Base-by-base conservation (phyloP, 2,329 filamentous ascomycete genomes). In the Cercospora sp. region DNA sequence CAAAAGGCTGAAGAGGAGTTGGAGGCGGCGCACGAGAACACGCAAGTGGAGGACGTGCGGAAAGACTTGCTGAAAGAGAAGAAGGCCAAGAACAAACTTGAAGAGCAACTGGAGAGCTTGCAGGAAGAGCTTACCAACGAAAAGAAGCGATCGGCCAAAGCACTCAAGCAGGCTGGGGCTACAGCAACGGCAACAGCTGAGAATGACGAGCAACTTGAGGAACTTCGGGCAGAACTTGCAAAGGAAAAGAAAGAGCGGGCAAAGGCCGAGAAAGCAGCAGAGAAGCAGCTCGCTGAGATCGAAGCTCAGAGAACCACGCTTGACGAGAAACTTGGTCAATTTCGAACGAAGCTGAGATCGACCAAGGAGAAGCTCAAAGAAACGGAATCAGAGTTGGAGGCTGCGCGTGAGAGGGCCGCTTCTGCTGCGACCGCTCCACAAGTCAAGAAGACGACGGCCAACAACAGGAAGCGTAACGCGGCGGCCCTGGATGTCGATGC, bases 341-440 rank as follows among this genome's bases (percentile, higher is more conserved):
- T 92, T 76, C 88, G 89, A 75, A 85, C 85, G 65, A 94, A 93
- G 78, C 81, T 94, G 21, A 88, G 87, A 63, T 84, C 87, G 9
- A 86, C 88, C 0, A 92, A 93, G 69, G 88, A 90, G 34, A 89
- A 92, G 75, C 85, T 95, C 28, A 93, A 92, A 77, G 86, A 90
- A 75, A 83, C 83, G 43, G 85, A 89, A 71, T 80, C 78, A 49
- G 84, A 84, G 69, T 79, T 85, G 63, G 80, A 84, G 57, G 78
- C 80, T 26, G 77, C 78, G 9, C 81, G 84, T 65, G 78, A 72
- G 55, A 73, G 73, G 40, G 74, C 74, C 5, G 72, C 77, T 58
- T 76, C 77, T 9, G 71, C 77, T 59, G 77, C 77, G 18, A 59
- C 6, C 24, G 81, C 78, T 68, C 79, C 77, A 65, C 72, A 75